phyloP scores from a whole-genome alignment of 2,329 filamentous ascomycete genomes.

The Chrysoporthe deuterocubensis region DNA sequence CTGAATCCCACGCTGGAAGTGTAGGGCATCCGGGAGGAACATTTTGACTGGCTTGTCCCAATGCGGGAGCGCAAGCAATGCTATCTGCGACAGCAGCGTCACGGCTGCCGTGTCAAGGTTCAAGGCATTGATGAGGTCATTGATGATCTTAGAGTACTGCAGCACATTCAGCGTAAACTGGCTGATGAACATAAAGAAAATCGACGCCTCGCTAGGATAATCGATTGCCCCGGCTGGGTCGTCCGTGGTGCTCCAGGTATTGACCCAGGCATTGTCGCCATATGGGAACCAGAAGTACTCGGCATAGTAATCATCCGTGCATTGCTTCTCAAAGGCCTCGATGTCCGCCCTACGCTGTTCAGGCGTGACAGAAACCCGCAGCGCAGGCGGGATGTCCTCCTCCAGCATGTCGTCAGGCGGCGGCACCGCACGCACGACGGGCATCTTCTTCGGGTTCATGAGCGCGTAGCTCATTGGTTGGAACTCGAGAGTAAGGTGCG shows the following conservation, averaged over 20 bases:
- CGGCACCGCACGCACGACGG: conserved; percentile 47
- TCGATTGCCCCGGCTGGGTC: conserved; percentile 39
- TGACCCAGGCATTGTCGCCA: conserved; percentile 49
- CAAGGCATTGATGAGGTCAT: conserved; percentile 37
- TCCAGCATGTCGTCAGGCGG: conserved; percentile 40
- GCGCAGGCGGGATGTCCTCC: conserved; percentile 43
- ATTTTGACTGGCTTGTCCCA: conserved; percentile 42
- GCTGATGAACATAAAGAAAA: conserved; percentile 40
- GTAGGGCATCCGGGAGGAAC: conserved; percentile 48
- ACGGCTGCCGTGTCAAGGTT: conserved; percentile 30
- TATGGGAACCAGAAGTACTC: conserved; percentile 59
- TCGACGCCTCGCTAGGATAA: conserved; percentile 41
- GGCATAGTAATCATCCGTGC: conserved; percentile 47
- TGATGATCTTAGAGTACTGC: conserved; percentile 28
- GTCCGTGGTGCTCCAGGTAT: conserved; percentile 47
- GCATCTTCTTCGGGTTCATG: conserved; percentile 48
- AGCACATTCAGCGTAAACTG: conserved; percentile 32
- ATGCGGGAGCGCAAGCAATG: conserved; percentile 38
- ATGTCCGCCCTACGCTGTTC: conserved; percentile 41
- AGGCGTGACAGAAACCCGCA: conserved; percentile 39
- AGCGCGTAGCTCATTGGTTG: conserved; percentile 52
- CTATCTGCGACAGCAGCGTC: conserved; percentile 40
- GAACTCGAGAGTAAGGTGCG: conserved; percentile 52
- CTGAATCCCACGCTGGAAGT: conserved; percentile 52
- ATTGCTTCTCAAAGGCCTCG: conserved; percentile 43